Evolutionary conservation across 352 stramenopile species (phyloP), one percentile per base, ranked within the genome.

Genomic region (Lagenidium sp.): DNA sequence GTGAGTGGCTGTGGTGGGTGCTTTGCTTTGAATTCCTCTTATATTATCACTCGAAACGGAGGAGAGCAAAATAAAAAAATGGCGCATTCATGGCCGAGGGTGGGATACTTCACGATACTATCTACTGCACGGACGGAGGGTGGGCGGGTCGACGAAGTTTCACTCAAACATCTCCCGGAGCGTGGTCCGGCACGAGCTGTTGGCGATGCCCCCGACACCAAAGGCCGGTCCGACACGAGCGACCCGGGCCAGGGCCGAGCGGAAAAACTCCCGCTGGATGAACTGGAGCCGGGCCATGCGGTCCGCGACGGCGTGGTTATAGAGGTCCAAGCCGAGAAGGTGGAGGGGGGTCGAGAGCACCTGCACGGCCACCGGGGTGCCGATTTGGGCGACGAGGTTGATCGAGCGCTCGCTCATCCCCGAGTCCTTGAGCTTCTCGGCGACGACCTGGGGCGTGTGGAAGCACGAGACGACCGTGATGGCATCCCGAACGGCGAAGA

Each of bases 311-410:
- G 67, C 61, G 57, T 74, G 72, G 70, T 96, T 96, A 75, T 95
- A 95, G 37, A 96, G 41, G 44, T 96, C 85, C 11, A 96, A 60
- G 11, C 82, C 84, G 1, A 95, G 50, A 36, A 96, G 55, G 49
- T 96, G 85, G 48, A 96, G 60, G 28, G 85, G 85, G 39, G 85
- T 96, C 12, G 82, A 95, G 28, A 95, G 18, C 40, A 95, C 84
- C 54, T 96, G 85, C 40, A 95, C 82, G 23, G 70, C 65, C 13
- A 79, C 76, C 6, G 85, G 85, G 24, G 80, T 94, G 12, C 86
- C 34, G 28, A 96, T 58, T 60, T 96, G 85, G 29, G 83, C 73
- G 28, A 77, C 47, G 23, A 57, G 55, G 10, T 84, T 73, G n/a
- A 32, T 58, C 15, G 58, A 63, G 21, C 60, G 71, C 18, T 78